Base-by-base conservation (phyloP, 768 basidiomycete species). In the Leccinum boreale region DNA sequence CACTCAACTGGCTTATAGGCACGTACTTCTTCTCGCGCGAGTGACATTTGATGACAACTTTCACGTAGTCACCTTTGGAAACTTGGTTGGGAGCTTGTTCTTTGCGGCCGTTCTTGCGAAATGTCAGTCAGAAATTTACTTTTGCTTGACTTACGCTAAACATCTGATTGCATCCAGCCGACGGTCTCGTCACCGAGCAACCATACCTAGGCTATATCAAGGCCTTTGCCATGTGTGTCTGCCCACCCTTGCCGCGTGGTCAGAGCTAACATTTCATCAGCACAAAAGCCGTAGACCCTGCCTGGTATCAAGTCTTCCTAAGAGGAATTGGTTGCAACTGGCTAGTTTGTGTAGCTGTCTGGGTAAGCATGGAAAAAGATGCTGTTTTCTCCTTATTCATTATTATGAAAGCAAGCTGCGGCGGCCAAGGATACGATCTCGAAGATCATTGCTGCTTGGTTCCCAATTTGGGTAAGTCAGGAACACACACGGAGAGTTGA, bases 291-390 rank as follows among this genome's bases (percentile, higher is more conserved):
- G 72, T 72, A 1, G 81, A 83, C 11, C 88, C 88, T 2, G 70
- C 78, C 31, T 90, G 87, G 87, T 77, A 88, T 67, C 83, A 90
- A 66, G 85, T 90, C 36, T 84, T 90, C 72, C 71, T 90, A 19
- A 77, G 87, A 15, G 88, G 87, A 0, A 87, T 90, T 60, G 88
- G 81, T 6, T 90, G 88, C 62, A 90, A 90, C 62, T 90, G 86
- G 87, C 77, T 90, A 1, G 88, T 90, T 36, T 86, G 79, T 58
- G 71, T 89, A 5, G 88, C 87, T 2, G 75, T 90, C 55, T 90
- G 88, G 87, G 88, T 87, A 56, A 28, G 85, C 70, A 19, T 23
- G 36, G 23, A 3, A 24, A 14, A 36, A 4, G 50, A 28, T 49
- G 4, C 28, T 10, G 10, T 12, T 35, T 50, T 3, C 7, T 39